These are phyloP conservation scores for Tetrapisispora fleetii DNA, from an alignment of 805 yeast species.

Conservation along the genomic window DNA sequence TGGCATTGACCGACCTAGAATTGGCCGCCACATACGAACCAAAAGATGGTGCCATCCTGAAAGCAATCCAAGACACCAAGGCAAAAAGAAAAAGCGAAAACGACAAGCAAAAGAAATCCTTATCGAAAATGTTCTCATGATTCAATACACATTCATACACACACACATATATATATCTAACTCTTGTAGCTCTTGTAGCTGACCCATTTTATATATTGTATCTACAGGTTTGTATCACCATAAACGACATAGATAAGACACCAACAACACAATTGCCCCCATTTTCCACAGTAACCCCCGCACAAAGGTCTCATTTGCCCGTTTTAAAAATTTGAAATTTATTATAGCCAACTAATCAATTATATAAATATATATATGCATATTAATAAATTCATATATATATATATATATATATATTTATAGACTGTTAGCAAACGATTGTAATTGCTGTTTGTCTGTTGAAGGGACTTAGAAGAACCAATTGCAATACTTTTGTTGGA, in stretches of 20 bases:
- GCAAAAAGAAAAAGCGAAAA: slow-evolving; percentile 40
- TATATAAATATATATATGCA: not conserved
- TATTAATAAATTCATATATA: not conserved
- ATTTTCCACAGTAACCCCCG: too few species aligned
- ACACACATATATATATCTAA: too few species aligned
- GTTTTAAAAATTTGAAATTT: not conserved
- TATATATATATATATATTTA: not conserved
- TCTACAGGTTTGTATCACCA: not conserved
- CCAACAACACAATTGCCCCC: too few species aligned
- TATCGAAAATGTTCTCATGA: slow-evolving; percentile 50
- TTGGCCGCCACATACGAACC: slow-evolving; percentile 58
- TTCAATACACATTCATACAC: too few species aligned
- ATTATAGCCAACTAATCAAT: slow-evolving; percentile 2
- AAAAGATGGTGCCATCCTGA: slow-evolving; percentile 58
- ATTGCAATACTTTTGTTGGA: not conserved
- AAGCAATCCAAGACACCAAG: slow-evolving; percentile 54
- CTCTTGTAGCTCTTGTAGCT: too few species aligned
- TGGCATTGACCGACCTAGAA: slow-evolving; percentile 56
- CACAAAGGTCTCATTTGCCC: not conserved
- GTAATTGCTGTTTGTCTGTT: too few species aligned
- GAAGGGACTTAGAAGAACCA: not conserved
- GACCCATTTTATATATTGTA: too few species aligned
- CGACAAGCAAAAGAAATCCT: slow-evolving; percentile 64
- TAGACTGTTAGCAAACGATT: too few species aligned
- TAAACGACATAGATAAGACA: not conserved